Evolutionary conservation across 2,329 filamentous ascomycete genomes (phyloP).

Genomic region (Metarhizium anisopliae): DNA sequence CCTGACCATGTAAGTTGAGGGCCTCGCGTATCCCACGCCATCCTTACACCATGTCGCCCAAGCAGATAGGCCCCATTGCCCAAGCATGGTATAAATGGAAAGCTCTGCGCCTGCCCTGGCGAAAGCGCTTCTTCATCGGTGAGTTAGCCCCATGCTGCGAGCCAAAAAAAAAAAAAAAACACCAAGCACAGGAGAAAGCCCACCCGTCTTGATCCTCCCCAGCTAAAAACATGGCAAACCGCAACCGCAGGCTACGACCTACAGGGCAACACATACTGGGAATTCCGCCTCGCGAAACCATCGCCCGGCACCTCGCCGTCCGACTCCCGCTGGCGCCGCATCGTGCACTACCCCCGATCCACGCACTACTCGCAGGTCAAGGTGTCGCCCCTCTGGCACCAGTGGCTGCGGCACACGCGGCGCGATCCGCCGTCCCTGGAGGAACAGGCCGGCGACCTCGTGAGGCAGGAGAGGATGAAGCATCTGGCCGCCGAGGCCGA

Average conservation of each 20-base stretch:
- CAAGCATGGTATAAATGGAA: conserved; percentile 55
- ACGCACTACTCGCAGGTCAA: conserved; percentile 45
- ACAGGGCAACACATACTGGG: conserved; percentile 60
- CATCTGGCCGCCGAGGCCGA: conserved; percentile 52
- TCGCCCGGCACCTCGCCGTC: conserved; percentile 10
- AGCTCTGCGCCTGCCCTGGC: conserved; percentile 52
- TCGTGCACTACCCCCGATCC: conserved; percentile 48
- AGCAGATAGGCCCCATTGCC: conserved; percentile 25
- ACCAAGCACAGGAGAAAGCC: neutral
- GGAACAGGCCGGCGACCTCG: conserved; percentile 47
- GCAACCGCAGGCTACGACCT: conserved; percentile 48
- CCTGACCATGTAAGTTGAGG: too few relatives aligned
- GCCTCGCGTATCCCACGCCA: neutral
- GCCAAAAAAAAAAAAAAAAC: too few relatives aligned
- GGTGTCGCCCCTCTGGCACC: conserved; percentile 57
- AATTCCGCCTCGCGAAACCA: conserved; percentile 46
- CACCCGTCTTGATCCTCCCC: neutral
- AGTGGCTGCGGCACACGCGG: conserved; percentile 58
- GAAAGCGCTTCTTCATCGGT: conserved; percentile 55
- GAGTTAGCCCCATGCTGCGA: conserved; percentile 13
- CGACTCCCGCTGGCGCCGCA: conserved; percentile 47
- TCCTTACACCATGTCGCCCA: conserved; percentile 7
- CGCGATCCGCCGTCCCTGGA: conserved; percentile 41
- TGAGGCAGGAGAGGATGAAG: conserved; percentile 43
- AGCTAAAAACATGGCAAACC: neutral